A percentile compares a stretch with the other conserved stretches of the same genome.
These are phyloP conservation scores for Mortierella sp. DNA, from an alignment of 371 early-diverging fungal genomes.

Conservation along the genomic window DNA sequence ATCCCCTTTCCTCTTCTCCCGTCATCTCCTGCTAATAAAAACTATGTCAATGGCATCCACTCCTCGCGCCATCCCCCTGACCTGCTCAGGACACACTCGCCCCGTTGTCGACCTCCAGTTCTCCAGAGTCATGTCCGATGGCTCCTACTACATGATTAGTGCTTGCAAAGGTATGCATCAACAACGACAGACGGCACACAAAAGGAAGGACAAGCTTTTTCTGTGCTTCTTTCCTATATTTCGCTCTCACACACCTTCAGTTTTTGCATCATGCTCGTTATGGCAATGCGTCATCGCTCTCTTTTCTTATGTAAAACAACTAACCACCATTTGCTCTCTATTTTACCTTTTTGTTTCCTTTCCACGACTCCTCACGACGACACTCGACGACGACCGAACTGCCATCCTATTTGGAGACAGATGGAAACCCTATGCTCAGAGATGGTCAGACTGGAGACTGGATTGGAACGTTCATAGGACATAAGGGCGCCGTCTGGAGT, in stretches of 20 bases:
- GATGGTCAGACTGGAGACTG: constrained; percentile 92
- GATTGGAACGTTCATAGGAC: constrained; percentile 91
- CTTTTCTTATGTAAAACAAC: neutral
- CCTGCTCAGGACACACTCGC: constrained; percentile 90
- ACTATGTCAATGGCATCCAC: constrained; percentile 55
- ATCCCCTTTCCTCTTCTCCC: neutral
- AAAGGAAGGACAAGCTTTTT: neutral
- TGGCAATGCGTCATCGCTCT: neutral
- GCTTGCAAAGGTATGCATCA: constrained; percentile 86
- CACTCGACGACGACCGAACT: neutral
- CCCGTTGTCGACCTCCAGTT: constrained; percentile 92
- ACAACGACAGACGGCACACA: no score
- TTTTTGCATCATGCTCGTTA: neutral
- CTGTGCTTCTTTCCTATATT: constrained; percentile 4
- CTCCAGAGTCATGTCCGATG: constrained; percentile 76
- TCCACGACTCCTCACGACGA: neutral
- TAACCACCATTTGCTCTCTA: neutral
- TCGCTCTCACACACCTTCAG: neutral
- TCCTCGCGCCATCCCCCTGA: constrained; percentile 75
- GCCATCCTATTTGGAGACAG: constrained; percentile 57
- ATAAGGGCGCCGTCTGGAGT: constrained; percentile 94
- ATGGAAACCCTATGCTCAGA: constrained; percentile 89
- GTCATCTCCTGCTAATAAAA: neutral
- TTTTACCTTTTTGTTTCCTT: neutral
- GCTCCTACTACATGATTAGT: constrained; percentile 84